phyloP scores from a whole-genome alignment of 257 asterid species.

The Ophiorrhiza pumila region DNA sequence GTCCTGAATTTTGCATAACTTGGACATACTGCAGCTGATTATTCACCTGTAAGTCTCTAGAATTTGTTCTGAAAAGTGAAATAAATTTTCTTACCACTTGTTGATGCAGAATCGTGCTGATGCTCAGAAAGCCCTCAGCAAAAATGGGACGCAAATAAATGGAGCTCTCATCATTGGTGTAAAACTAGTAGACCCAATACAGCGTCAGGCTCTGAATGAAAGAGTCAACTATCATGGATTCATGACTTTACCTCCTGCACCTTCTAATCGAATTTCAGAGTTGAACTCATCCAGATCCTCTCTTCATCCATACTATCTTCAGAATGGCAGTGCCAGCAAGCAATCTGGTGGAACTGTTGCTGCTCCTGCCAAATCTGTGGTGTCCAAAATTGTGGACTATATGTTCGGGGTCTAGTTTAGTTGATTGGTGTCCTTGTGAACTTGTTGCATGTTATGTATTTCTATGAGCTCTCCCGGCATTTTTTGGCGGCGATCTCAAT shows the following conservation, averaged over 20 bases:
- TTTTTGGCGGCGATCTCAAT: not conserved
- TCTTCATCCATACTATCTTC: slow-evolving; percentile 56
- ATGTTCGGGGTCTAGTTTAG: slow-evolving; percentile 75
- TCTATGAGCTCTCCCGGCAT: not conserved
- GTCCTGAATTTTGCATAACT: not conserved
- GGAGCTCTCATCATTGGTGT: slow-evolving; percentile 93
- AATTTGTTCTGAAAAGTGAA: not conserved
- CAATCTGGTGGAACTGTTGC: slow-evolving; percentile 74
- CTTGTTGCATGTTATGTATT: not conserved
- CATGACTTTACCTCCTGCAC: slow-evolving; percentile 62
- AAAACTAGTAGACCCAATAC: slow-evolving; percentile 82
- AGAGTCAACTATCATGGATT: slow-evolving; percentile 75
- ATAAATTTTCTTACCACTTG: not conserved
- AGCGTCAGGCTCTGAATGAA: slow-evolving; percentile 65
- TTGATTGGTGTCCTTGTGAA: not conserved
- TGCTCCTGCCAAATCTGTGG: slow-evolving; percentile 79
- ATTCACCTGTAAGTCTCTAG: not conserved
- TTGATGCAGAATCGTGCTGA: slow-evolving; percentile 69
- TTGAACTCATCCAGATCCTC: slow-evolving; percentile 49
- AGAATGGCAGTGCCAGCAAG: slow-evolving; percentile 49
- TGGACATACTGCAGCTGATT: not conserved
- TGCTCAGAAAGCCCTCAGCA: slow-evolving; percentile 86
- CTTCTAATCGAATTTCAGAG: slow-evolving; percentile 47
- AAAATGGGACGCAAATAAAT: slow-evolving; percentile 74
- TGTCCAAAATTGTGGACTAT: slow-evolving; percentile 83